Evolutionary conservation across 208 protist species (phyloP).

Genomic region (Borovskyia barvae): DNA sequence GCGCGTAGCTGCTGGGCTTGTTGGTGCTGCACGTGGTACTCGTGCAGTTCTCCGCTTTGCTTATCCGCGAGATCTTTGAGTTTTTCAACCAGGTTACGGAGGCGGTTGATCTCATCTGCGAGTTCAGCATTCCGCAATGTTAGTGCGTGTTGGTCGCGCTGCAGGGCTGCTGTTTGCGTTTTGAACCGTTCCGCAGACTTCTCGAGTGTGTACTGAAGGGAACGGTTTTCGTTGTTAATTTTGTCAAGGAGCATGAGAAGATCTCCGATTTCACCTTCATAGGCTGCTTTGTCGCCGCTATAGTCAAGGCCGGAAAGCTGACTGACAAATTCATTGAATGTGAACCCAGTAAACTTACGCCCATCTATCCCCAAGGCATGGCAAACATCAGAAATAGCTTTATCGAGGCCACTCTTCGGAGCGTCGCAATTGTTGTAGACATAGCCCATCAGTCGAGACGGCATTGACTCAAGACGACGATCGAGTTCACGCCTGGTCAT

Average conservation of each 20-base stretch:
- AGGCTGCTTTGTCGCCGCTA: slow-evolving; percentile 50
- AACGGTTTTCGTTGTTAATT: slow-evolving; percentile 53
- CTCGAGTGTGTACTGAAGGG: slow-evolving; percentile 50
- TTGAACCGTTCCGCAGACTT: slow-evolving; percentile 58
- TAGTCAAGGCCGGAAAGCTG: slow-evolving; percentile 35
- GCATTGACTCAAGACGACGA: slow-evolving; percentile 24
- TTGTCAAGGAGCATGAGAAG: slow-evolving; percentile 57
- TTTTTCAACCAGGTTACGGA: slow-evolving; percentile 43
- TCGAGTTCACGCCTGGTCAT: slow-evolving; percentile 27
- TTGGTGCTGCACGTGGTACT: slow-evolving; percentile 42
- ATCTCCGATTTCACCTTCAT: slow-evolving; percentile 64
- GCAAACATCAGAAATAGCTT: slow-evolving; percentile 42
- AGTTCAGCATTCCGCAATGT: slow-evolving; percentile 35
- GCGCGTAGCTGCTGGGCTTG: slow-evolving; percentile 45
- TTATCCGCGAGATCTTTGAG: slow-evolving; percentile 47
- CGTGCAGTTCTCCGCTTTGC: slow-evolving; percentile 36
- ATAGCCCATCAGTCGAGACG: slow-evolving; percentile 39
- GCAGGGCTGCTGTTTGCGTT: slow-evolving; percentile 38
- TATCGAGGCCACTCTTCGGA: slow-evolving; percentile 44
- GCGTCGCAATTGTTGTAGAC: slow-evolving; percentile 26
- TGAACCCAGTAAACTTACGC: slow-evolving; percentile 29
- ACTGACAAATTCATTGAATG: slow-evolving; percentile 42
- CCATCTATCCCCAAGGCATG: slow-evolving; percentile 37
- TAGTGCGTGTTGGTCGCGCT: slow-evolving; percentile 46
- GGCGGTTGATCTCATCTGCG: slow-evolving; percentile 38